Conservation (phyloP, 495 filamentous ascomycete genomes). For the Aspergillus mulundensis region DNA sequence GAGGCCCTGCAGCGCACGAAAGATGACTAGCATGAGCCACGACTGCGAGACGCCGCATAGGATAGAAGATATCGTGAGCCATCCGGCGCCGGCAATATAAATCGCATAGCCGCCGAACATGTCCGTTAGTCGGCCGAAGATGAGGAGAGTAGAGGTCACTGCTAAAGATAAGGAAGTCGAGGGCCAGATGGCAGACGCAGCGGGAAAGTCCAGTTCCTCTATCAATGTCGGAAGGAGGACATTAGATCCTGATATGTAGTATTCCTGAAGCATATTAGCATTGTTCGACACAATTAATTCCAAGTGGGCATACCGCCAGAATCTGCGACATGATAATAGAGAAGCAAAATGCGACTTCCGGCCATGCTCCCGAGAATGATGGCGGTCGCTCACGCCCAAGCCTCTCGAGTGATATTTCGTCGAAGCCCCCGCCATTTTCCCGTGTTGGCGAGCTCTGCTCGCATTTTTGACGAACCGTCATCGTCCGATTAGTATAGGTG, state of each 20-base stretch:
- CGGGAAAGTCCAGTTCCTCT: constrained; percentile 59
- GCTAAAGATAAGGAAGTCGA: constrained; percentile 73
- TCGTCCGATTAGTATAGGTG: background rate
- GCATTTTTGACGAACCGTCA: background rate
- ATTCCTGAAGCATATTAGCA: constrained; percentile 44
- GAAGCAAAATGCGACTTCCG: constrained; percentile 68
- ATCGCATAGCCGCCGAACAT: constrained; percentile 73
- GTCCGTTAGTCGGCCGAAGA: constrained; percentile 72
- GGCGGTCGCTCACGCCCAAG: constrained; percentile 68
- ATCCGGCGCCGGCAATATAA: constrained; percentile 63
- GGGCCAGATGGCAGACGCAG: constrained; percentile 68
- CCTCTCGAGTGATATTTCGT: constrained; percentile 3
- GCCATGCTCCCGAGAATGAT: constrained; percentile 54
- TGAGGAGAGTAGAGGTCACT: constrained; percentile 68
- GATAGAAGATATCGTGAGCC: constrained; percentile 70
- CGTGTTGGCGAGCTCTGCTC: background rate
- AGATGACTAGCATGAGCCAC: constrained; percentile 69
- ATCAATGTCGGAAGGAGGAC: constrained; percentile 70
- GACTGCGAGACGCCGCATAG: constrained; percentile 67
- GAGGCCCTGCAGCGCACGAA: constrained; percentile 74
- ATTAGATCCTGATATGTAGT: constrained; percentile 84
- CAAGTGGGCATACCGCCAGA: constrained; percentile 44
- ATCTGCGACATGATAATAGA: constrained; percentile 71
- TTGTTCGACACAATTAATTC: background rate
- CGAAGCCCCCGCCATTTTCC: background rate